phyloP scores from a whole-genome alignment of 1,284 basidiomycete genomes.

The Phellopilus nigrolimitatus region DNA sequence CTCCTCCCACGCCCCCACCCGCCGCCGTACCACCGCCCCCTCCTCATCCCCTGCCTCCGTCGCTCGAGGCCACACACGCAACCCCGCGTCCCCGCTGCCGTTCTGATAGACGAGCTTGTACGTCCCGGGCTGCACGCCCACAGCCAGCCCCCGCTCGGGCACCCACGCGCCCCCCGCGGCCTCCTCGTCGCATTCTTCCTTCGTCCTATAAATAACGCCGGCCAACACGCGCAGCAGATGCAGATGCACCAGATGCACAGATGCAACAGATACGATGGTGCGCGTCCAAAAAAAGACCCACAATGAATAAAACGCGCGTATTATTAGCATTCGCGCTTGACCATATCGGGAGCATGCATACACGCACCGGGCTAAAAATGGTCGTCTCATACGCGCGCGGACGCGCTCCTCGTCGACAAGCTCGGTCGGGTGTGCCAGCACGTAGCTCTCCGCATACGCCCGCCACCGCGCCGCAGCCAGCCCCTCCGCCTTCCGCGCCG shows the following conservation, averaged over 20 bases:
- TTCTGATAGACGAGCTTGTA: slow-evolving; percentile 76
- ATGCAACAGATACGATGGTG: not conserved
- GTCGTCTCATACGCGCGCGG: slow-evolving; percentile 36
- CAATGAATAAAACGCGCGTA: not conserved
- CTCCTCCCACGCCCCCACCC: no score
- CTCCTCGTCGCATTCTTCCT: slow-evolving; percentile 10
- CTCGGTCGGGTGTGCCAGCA: slow-evolving; percentile 66
- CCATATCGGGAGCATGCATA: no score
- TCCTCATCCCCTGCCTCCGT: no score
- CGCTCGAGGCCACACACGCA: slow-evolving; percentile 32
- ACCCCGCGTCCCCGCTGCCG: slow-evolving; percentile 48
- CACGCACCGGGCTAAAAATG: slow-evolving; percentile 14
- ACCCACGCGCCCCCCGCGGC: slow-evolving; percentile 25
- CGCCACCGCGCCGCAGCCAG: slow-evolving; percentile 61
- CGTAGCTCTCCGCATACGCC: slow-evolving; percentile 85
- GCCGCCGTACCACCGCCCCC: no score
- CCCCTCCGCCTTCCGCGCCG: slow-evolving; percentile 32
- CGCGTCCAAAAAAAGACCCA: not conserved
- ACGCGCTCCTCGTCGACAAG: slow-evolving; percentile 47
- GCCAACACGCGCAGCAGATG: not conserved
- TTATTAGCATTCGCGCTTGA: not conserved
- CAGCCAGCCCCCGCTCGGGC: slow-evolving; percentile 37
- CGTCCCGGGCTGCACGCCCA: slow-evolving; percentile 59
- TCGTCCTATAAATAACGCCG: slow-evolving; percentile 10
- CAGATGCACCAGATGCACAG: not conserved